Conservation (phyloP, 768 basidiomycete genomes). For the Pulveroboletus sp. region DNA sequence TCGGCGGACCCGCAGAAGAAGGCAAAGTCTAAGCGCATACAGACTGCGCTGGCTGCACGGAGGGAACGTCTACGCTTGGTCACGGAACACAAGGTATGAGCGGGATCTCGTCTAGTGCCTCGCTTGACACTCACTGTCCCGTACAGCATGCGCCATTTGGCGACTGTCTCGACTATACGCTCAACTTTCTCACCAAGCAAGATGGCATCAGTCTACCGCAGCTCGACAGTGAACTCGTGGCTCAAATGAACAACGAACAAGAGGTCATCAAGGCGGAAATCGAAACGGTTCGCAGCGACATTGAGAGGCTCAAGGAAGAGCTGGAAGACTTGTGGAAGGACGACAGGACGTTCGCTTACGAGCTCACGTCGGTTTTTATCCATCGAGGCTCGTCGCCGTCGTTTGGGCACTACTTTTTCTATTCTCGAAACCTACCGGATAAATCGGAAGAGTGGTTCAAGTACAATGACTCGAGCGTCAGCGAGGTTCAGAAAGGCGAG, state of each 20-base stretch:
- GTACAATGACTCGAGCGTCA: slow-evolving; percentile 90
- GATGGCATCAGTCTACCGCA: slow-evolving; percentile 41
- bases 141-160: slow-evolving; percentile 58
- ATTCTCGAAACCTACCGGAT: slow-evolving; percentile 81
- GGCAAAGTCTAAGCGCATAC: slow-evolving; percentile 63
- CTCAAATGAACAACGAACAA: slow-evolving; percentile 52
- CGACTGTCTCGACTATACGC: slow-evolving; percentile 50
- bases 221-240: slow-evolving; percentile 58
- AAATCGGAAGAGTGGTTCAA: slow-evolving; percentile 89
- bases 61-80: slow-evolving; percentile 68
- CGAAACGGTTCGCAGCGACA: slow-evolving; percentile 46
- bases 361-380: slow-evolving; percentile 91
- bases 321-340: slow-evolving; percentile 75
- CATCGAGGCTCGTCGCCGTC: slow-evolving; percentile 86
- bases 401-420: slow-evolving; percentile 95
- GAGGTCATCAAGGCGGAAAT: slow-evolving; percentile 52
- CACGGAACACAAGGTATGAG: slow-evolving; percentile 65
- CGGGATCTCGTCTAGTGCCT: neutral
- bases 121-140: neutral
- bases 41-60: slow-evolving; percentile 56
- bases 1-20: slow-evolving; percentile 69
- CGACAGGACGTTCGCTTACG: slow-evolving; percentile 67
- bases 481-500: slow-evolving; percentile 71
- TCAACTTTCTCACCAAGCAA: slow-evolving; percentile 55
- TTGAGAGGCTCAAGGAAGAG: slow-evolving; percentile 56